Evolutionary conservation across 2,329 filamentous ascomycete species (phyloP), one percentile per base, ranked within the genome.

Genomic region (Teratosphaeria zuluensis): DNA sequence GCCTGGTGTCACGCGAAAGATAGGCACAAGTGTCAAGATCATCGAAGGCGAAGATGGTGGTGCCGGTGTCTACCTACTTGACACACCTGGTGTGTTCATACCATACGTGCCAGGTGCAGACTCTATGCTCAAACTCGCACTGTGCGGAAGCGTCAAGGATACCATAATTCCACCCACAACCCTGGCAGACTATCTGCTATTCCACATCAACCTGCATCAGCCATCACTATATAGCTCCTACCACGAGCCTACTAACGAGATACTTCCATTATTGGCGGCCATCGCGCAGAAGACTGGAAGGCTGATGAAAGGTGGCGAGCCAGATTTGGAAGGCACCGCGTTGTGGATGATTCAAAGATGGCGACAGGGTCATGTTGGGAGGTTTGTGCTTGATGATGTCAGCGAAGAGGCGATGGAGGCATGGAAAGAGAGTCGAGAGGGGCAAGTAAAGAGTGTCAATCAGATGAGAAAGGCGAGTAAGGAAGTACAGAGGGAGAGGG

Each of bases 61-160:
- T 12, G 77, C 75, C 3, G 87, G 86, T 51, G 86, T 96, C 4
- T 96, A 94, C 71, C 76, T 97, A 51, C 78, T 95, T 54, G 94
- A 99, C 74, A 96, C 92, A 0, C 94, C 94, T 0, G 94, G 94
- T 54, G 92, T 99, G 8, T 99, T 97, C 73, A 84, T 96, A 60
- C 94, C 94, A 0, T 96, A 95, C 71, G 88, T 97, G 31, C 82
- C 87, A 0, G 84, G 95, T 68, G 82, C 88, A 16, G 88, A 94
- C 71, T 84, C 86, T 53, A 99, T 99, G 94, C 79, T 99, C 62
- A 97, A 96, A 74, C 82, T 99, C n/a, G 88, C 92, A 1, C 82
- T 97, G 0, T 91, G 90, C 56, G 90, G 92, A 21, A 89, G 88
- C 72, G 90, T 99, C 57, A 95, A 95, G 72, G 90, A 96, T 71